These are phyloP conservation scores for Nannizzia gypsea DNA, from an alignment of 2,329 filamentous ascomycete genomes.

Conservation along the genomic window DNA sequence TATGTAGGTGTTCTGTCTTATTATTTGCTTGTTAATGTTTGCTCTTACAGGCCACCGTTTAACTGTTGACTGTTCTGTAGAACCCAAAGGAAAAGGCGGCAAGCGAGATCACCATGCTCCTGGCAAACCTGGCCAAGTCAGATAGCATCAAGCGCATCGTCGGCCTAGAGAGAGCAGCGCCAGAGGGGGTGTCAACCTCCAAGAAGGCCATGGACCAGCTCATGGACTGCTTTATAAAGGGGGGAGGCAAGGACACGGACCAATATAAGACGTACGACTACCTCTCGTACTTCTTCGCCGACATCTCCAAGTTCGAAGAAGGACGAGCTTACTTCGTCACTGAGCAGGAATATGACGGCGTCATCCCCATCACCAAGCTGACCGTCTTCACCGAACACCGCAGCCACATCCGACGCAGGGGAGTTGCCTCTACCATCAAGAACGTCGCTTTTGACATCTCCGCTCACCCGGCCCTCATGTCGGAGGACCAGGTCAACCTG, in stretches of 20 bases:
- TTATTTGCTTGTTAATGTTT: background rate
- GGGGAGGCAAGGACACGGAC: conserved; percentile 48
- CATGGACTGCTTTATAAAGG: conserved; percentile 92
- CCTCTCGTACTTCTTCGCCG: conserved; percentile 84
- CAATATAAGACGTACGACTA: conserved; percentile 60
- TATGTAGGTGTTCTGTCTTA: conserved; percentile 45
- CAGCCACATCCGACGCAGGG: conserved; percentile 70
- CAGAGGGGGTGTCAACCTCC: conserved; percentile 59
- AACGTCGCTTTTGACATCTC: conserved; percentile 77
- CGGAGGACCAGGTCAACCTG: conserved; percentile 62
- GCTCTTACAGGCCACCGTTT: background rate
- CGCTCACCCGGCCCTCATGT: conserved; percentile 59
- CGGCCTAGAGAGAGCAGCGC: conserved; percentile 53
- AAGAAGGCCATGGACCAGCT: conserved; percentile 74
- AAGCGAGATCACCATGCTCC: conserved; percentile 76
- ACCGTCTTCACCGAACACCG: conserved; percentile 88
- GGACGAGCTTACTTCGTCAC: conserved; percentile 64
- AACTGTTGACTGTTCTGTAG: conserved; percentile 14
- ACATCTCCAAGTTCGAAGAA: conserved; percentile 70
- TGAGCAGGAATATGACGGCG: conserved; percentile 61
- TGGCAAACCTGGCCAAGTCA: conserved; percentile 82
- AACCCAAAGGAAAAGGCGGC: conserved; percentile 60
- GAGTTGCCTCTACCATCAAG: conserved; percentile 94
- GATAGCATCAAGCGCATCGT: conserved; percentile 60
- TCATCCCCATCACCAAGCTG: conserved; percentile 85